A percentile compares a stretch with the other conserved stretches of the same genome.
phyloP scores from a whole-genome alignment of 2,329 filamentous ascomycete genomes.

The Neonectria ditissima region DNA sequence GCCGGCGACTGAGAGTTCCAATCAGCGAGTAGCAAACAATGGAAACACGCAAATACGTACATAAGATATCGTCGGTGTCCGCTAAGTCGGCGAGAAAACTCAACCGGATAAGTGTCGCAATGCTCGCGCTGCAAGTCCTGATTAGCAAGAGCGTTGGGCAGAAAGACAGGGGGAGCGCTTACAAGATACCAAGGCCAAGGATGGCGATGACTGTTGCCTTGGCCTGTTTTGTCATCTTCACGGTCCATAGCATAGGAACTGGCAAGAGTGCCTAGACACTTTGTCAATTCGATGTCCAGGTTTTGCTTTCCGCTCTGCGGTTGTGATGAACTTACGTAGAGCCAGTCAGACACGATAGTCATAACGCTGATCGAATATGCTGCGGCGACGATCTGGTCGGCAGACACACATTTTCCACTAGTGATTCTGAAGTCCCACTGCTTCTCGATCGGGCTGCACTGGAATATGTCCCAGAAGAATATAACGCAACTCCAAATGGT shows the following conservation, averaged over 20 bases:
- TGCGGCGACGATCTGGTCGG: constrained; percentile 58
- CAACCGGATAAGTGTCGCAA: constrained; percentile 66
- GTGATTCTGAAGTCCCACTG: constrained; percentile 66
- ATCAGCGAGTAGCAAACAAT: constrained; percentile 30
- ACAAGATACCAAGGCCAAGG: constrained; percentile 64
- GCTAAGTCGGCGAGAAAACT: constrained; percentile 60
- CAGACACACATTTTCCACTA: constrained; percentile 56
- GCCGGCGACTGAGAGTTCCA: constrained; percentile 52
- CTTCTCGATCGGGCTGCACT: constrained; percentile 62
- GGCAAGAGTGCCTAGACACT: constrained; percentile 59
- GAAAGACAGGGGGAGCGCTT: constrained; percentile 29
- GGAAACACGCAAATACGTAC: constrained; percentile 47
- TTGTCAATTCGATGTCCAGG: constrained; percentile 20
- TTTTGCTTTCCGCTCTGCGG: no score
- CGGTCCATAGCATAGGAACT: constrained; percentile 66
- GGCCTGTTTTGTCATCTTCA: constrained; percentile 64
- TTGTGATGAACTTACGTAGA: constrained; percentile 55
- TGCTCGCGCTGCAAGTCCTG: constrained; percentile 56
- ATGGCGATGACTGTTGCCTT: constrained; percentile 64
- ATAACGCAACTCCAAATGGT: constrained; percentile 59
- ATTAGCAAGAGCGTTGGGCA: constrained; percentile 26
- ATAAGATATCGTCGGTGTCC: constrained; percentile 60
- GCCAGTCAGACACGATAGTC: constrained; percentile 66
- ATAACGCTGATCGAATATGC: constrained; percentile 65
- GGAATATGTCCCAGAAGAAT: constrained; percentile 65